These are phyloP conservation scores for Leptodermis oblonga DNA, from an alignment of 257 asterid genomes.

Conservation along the genomic window DNA sequence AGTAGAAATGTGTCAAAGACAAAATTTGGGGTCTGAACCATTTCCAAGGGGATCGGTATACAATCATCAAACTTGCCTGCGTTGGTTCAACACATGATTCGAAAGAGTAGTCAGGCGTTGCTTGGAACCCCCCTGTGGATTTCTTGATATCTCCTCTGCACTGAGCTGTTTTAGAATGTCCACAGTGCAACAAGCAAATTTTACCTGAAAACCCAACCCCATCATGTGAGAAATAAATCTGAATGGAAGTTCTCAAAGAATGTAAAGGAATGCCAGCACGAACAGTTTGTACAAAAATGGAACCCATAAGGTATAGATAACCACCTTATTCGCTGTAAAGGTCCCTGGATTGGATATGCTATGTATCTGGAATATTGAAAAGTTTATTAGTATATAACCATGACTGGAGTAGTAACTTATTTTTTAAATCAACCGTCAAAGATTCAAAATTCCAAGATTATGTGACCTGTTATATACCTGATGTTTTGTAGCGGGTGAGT, in stretches of 20 bases:
- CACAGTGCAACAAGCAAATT: constrained; percentile 77
- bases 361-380: constrained; percentile 44
- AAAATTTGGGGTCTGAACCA: background rate
- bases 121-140: constrained; percentile 78
- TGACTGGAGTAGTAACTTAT: background rate
- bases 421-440: background rate
- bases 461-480: constrained; percentile 52
- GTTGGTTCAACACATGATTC: constrained; percentile 72
- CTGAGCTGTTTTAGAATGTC: constrained; percentile 92
- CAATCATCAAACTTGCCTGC: constrained; percentile 44
- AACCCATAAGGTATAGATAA: constrained; percentile 10
- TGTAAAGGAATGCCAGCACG: background rate
- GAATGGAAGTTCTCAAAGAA: constrained; percentile 4
- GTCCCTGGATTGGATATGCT: constrained; percentile 86
- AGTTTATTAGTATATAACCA: constrained; percentile 12
- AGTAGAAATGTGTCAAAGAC: constrained; percentile 10
- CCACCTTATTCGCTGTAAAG: constrained; percentile 79
- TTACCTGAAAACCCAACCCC: constrained; percentile 46
- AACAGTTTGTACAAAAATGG: constrained; percentile 5
- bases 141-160: constrained; percentile 90
- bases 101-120: constrained; percentile 85
- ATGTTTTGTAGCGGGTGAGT: constrained; percentile 40
- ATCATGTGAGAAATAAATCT: background rate
- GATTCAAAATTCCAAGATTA: background rate
- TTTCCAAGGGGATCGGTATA: constrained; percentile 6